Evolutionary conservation across 23 red algal genomes (phyloP).

Genomic region (Chondrus crispus): DNA sequence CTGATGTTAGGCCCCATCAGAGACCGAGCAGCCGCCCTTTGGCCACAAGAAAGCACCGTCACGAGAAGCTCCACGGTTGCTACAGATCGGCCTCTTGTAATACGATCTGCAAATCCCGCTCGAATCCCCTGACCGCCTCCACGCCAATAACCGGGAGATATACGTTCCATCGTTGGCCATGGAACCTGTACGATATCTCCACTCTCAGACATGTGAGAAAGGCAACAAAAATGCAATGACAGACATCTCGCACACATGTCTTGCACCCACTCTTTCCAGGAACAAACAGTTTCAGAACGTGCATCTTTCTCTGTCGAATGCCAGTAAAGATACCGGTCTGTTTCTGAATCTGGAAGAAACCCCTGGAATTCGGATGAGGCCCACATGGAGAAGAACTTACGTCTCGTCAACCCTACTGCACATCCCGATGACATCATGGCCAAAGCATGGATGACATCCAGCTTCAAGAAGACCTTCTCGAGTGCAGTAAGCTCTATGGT

Average conservation of each 20-base stretch:
- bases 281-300: background rate
- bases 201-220: background rate
- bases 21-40: constrained; percentile 53
- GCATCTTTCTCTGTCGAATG: background rate
- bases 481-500: constrained; percentile 8
- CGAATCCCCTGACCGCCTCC: constrained; percentile 42
- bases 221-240: constrained; percentile 31
- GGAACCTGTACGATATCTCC: constrained; percentile 50
- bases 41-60: constrained; percentile 40
- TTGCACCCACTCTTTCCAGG: constrained; percentile 24
- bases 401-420: background rate
- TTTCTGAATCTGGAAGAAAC: background rate
- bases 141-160: constrained; percentile 28
- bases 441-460: constrained; percentile 38
- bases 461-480: constrained; percentile 38
- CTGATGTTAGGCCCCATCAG: constrained; percentile 55
- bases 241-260: constrained; percentile 64
- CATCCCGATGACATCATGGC: constrained; percentile 39
- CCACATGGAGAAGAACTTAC: constrained; percentile 15
- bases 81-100: constrained; percentile 10
- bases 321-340: background rate
- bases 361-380: constrained; percentile 25
- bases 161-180: constrained; percentile 34
- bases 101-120: constrained; percentile 19
- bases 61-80: constrained; percentile 30